Evolutionary conservation across 2,329 filamentous ascomycete genomes (phyloP), one percentile per base, ranked within the genome.

Genomic region (Sporothrix pseudoabietina): DNA sequence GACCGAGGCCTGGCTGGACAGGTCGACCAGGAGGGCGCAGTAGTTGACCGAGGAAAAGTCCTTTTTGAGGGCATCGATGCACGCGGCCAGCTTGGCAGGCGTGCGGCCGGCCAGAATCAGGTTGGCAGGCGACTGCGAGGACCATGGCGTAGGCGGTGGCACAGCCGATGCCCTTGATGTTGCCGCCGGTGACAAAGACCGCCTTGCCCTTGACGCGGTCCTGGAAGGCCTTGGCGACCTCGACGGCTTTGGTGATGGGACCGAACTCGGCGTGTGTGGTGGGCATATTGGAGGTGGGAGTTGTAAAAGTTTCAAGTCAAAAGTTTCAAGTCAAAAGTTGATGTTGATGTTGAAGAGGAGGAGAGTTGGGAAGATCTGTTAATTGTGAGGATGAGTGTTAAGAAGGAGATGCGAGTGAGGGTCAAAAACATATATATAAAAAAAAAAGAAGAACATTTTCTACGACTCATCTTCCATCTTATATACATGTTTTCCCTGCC

Each of bases 191-290:
- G 4, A 80, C 75, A 3, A 81, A 61, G 8, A 81, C 77, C 6
- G 80, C 82, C 77, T 82, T 84, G 32, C 80, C 82, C 5, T 71
- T 77, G 73, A 84, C 78, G 1, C 69, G 72, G 6, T 78, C 76
- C 9, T 78, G 75, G 71, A 84, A 84, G 19, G 78, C 78, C 54
- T 79, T 77, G 30, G 82, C 81, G 14, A 84, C 82, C 30, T 83
- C 81, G 9, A 80, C 71, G n/a, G 76, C 81, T 74, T 82, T 80
- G 19, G 83, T 84, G 0, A 79, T 74, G 1, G 72, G 72, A 68
- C 80, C 77, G 74, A 82, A 83, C 26, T 81, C 77, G 32, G 81
- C 74, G 74, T 83, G 75, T 7, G 69, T 63, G 41, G 69, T 68
- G 9, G 65, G 65, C 65, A 68, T 52, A 8, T 7, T 66, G 63